Base-by-base conservation (phyloP, 257 asterid species). In the Anisodus acutangulus region DNA sequence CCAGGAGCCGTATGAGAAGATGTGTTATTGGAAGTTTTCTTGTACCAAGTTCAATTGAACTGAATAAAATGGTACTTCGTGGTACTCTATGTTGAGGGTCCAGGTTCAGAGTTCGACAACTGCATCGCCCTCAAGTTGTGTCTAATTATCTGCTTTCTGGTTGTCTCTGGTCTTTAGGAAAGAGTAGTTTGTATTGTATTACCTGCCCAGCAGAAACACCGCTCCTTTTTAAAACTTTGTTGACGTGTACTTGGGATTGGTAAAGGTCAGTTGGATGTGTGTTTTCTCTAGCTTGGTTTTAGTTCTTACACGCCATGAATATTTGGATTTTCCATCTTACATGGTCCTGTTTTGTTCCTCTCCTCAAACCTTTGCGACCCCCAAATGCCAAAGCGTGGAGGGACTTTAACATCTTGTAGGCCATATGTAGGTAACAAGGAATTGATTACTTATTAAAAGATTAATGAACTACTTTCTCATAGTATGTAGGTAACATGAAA, bases 1-100 rank as follows among this genome's bases (percentile, higher is more conserved):
- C 49, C 7, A 31, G 82, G 31, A 78, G 9, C 47, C 31, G 4
- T 78, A 26, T 26, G 64, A 78, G 49, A 78, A 15, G 82, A 53
- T 78, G 47, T 53, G 64, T 53, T 31, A 53, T 15, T 78, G 47
- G 81, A 47, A 26, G 81, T 76, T 53, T 51, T 64, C n/a, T 53
- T 51, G 64, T 76, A 2, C 80, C 80, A 22, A 49, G 43, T 74
- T 76, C 11, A 0, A 6, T 76, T 12, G 64, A 76, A 51, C 63
- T 51, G 63, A 12, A 51, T 51, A 76, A 53, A 12, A 3, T 26
- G 39, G 26, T 76, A 53, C 15, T 76, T 26, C 16, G 49, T 53
- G 64, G 19, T 76, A 51, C 4, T 76, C 47, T 76, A 12, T 15
- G 63, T 26, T 26, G 81, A 76, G 43, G 64, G 62, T 8, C 47